Evolutionary conservation across 345 rosid species (phyloP).

Genomic region (Linum usitatissimum): DNA sequence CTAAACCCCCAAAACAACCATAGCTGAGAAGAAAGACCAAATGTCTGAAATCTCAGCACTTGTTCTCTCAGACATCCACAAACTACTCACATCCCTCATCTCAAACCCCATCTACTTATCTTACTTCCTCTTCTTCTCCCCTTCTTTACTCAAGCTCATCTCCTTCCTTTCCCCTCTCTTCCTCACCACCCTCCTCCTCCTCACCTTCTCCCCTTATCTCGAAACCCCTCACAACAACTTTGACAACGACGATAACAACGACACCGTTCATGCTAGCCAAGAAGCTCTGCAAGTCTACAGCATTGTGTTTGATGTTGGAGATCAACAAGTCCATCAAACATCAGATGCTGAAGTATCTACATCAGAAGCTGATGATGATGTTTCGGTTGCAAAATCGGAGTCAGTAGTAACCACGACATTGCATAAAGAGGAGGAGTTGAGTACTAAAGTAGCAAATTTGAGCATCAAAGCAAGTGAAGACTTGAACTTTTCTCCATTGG

Average conservation of each 20-base stretch:
- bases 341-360: slow-evolving; percentile 23
- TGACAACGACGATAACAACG: slow-evolving; percentile 5
- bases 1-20: no score
- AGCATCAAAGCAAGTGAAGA: no score
- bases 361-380: slow-evolving; percentile 13
- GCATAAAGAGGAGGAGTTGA: no score
- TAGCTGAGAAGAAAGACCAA: no score
- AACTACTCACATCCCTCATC: slow-evolving; percentile 40
- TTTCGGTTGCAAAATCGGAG: no score
- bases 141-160: slow-evolving; percentile 58
- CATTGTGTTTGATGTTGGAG: slow-evolving; percentile 38
- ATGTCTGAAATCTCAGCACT: slow-evolving; percentile 3
- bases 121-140: slow-evolving; percentile 49
- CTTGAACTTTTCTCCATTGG: no score
- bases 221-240: background rate
- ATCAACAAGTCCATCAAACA: slow-evolving; percentile 6
- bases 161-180: slow-evolving; percentile 84
- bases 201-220: slow-evolving; percentile 28
- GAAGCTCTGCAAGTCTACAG: slow-evolving; percentile 56
- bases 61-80: slow-evolving; percentile 35
- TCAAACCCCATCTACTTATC: slow-evolving; percentile 45
- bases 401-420: no score
- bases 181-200: slow-evolving; percentile 49
- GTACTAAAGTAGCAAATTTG: no score
- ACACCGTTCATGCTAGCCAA: slow-evolving; percentile 13